phyloP scores from a whole-genome alignment of 306 rosid species.

The Fragaria nilgerrensis region DNA sequence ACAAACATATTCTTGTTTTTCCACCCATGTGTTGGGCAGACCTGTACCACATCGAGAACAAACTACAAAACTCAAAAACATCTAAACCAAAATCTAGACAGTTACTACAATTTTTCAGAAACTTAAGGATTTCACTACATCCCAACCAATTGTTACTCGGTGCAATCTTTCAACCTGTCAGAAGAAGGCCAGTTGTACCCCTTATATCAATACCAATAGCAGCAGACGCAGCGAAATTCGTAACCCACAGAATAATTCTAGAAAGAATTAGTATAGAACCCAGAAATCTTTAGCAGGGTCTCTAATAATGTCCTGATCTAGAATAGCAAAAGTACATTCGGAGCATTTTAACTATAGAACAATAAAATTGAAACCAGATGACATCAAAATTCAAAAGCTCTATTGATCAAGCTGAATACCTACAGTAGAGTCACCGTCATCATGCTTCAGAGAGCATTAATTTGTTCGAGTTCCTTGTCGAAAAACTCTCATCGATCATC shows the following conservation, averaged over 20 bases:
- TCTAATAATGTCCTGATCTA: neutral
- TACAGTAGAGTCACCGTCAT: too few species aligned
- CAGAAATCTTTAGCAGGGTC: neutral
- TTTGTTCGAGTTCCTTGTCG: constrained; percentile 28
- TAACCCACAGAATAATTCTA: neutral
- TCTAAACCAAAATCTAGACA: neutral
- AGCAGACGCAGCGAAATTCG: too few species aligned
- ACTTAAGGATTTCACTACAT: neutral
- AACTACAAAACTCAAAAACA: neutral
- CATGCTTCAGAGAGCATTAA: constrained; percentile 12
- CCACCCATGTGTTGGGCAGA: neutral
- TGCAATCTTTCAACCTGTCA: neutral
- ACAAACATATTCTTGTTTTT: neutral
- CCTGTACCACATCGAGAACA: neutral
- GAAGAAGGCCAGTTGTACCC: too few species aligned
- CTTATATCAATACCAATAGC: too few species aligned
- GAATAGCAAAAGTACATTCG: too few species aligned
- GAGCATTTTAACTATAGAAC: too few species aligned
- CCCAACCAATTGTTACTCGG: neutral
- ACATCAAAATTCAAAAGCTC: too few species aligned
- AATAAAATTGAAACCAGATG: too few species aligned
- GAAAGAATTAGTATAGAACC: neutral
- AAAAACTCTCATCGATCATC: constrained; percentile 15
- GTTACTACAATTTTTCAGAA: neutral
- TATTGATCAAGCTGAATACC: too few species aligned